Conservation (phyloP, 495 filamentous ascomycete species). For the Cenococcum geophilum region DNA sequence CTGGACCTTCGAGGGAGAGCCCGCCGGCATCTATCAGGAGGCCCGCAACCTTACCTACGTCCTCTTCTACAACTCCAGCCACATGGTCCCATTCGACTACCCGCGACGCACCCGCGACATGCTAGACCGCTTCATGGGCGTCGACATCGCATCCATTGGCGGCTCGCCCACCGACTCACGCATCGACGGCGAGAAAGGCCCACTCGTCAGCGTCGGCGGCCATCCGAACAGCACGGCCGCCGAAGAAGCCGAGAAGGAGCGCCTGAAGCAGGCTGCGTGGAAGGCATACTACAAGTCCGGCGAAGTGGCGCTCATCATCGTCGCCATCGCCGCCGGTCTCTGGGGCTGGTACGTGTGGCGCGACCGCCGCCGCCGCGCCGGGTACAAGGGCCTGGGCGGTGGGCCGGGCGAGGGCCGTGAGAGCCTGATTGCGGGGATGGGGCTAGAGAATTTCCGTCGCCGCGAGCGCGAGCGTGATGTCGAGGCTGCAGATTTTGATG, state of each 20-base stretch:
- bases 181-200: conserved; percentile 83
- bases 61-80: conserved; percentile 87
- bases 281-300: conserved; percentile 87
- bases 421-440: conserved; percentile 46
- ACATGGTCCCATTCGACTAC: conserved; percentile 97
- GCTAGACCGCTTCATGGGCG: conserved; percentile 92
- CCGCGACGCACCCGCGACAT: conserved; percentile 85
- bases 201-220: conserved; percentile 78
- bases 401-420: conserved; percentile 34
- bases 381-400: conserved; percentile 45
- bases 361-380: conserved; percentile 52
- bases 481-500: conserved; percentile 85
- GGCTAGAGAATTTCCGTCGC: conserved; percentile 49
- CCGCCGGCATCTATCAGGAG: conserved; percentile 87
- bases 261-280: conserved; percentile 82
- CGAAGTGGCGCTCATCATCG: conserved; percentile 80
- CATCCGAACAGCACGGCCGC: conserved; percentile 74
- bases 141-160: conserved; percentile 88
- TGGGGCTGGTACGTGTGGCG: conserved; percentile 89
- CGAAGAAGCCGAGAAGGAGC: conserved; percentile 65
- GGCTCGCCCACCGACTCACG: conserved; percentile 75
- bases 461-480: conserved; percentile 50
- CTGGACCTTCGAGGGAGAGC: conserved; percentile 90
- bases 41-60: conserved; percentile 95
- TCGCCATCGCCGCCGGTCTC: conserved; percentile 64